These are phyloP conservation scores for Amphibolis antarctica DNA, from an alignment of 106 monocot species.

Conservation along the genomic window DNA sequence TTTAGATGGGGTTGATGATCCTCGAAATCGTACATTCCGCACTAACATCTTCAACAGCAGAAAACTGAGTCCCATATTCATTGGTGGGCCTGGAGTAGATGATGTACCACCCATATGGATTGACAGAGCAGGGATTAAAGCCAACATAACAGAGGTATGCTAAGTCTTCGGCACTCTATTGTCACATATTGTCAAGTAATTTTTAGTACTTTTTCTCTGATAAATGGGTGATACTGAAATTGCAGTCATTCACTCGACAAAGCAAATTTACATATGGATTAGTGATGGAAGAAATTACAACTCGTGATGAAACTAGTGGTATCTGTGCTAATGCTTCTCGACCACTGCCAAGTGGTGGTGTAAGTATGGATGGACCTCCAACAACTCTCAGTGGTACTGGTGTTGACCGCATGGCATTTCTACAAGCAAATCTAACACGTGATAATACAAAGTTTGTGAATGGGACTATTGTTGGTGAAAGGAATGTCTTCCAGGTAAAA, in stretches of 20 bases:
- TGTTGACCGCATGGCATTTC: constrained; percentile 70
- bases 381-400: constrained; percentile 95
- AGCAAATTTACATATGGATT: constrained; percentile 96
- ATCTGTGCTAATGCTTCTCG: constrained; percentile 85
- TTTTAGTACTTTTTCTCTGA: background rate
- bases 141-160: constrained; percentile 86
- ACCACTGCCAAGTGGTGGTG: constrained; percentile 61
- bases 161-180: background rate
- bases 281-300: constrained; percentile 89
- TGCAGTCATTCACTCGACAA: constrained; percentile 70
- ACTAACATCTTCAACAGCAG: constrained; percentile 82
- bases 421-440: constrained; percentile 83
- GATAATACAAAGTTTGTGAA: constrained; percentile 97
- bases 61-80: constrained; percentile 89
- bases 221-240: background rate
- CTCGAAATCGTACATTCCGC: constrained; percentile 77
- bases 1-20: constrained; percentile 66
- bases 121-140: constrained; percentile 85
- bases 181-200: background rate
- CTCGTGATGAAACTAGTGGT: constrained; percentile 83
- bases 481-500: constrained; percentile 91
- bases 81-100: constrained; percentile 75
- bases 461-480: constrained; percentile 75
- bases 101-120: constrained; percentile 91
- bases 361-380: constrained; percentile 93